A percentile compares a stretch with the other conserved stretches of the same genome.
Conservation (phyloP, 2,329 filamentous ascomycete species). For the Sordariomycetes sp. region DNA sequence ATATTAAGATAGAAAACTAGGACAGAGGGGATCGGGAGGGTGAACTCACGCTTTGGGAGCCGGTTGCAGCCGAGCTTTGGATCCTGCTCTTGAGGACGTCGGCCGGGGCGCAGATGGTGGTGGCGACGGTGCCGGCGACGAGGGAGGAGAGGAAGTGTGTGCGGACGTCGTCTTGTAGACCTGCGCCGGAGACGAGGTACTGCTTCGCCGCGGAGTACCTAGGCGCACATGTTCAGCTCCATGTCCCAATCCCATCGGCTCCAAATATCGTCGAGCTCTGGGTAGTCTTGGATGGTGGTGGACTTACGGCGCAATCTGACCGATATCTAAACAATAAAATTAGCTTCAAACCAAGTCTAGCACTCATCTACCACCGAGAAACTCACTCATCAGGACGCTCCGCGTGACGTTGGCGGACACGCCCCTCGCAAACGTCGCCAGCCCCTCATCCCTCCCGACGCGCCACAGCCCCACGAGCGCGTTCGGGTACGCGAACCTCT, state of each 20-base stretch:
- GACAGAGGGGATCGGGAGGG: background rate
- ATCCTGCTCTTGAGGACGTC: conserved; percentile 33
- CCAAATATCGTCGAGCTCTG: no score
- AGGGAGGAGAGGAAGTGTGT: conserved; percentile 28
- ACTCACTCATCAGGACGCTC: conserved; percentile 30
- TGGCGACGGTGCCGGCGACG: conserved; percentile 32
- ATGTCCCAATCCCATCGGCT: background rate
- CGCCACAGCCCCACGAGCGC: conserved; percentile 21
- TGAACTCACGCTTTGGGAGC: background rate
- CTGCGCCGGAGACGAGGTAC: conserved; percentile 15
- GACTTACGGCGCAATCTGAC: conserved; percentile 30
- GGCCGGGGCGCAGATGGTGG: conserved; percentile 31
- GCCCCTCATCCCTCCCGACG: conserved; percentile 25
- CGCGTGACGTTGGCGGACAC: conserved; percentile 27
- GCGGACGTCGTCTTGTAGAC: conserved; percentile 24
- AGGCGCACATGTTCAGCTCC: background rate
- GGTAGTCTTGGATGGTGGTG: background rate
- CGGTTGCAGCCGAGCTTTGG: conserved; percentile 15
- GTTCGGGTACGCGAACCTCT: conserved; percentile 27
- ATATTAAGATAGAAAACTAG: background rate
- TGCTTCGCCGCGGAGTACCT: conserved; percentile 24
- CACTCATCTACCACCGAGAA: background rate
- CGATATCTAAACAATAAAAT: conserved; percentile 22
- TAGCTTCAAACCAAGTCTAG: background rate
- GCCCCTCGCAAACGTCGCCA: conserved; percentile 25